phyloP scores from a whole-genome alignment of 2,329 filamentous ascomycete genomes.

The Monosporascus sp. region DNA sequence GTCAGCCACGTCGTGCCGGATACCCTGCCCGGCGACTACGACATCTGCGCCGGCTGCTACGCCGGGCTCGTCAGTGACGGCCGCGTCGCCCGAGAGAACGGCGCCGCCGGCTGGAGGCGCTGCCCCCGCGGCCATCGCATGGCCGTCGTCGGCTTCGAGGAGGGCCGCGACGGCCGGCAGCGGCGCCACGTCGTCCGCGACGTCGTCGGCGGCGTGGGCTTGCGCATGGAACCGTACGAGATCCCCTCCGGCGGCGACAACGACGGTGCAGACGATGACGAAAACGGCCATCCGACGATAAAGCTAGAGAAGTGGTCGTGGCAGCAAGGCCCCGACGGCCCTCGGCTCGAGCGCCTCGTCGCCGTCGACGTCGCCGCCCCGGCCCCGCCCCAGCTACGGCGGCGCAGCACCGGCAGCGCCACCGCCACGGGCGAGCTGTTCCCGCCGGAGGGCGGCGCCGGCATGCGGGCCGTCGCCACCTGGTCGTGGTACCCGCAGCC shows the following conservation, averaged over 20 bases:
- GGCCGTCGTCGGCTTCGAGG: conserved; percentile 71
- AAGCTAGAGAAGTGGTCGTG: conserved; percentile 47
- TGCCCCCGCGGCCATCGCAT: conserved; percentile 80
- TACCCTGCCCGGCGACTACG: conserved; percentile 66
- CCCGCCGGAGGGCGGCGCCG: conserved; percentile 71
- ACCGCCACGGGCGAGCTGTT: conserved; percentile 36
- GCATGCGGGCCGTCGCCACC: conserved; percentile 55
- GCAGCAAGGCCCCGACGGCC: conserved; percentile 29
- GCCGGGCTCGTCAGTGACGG: conserved; percentile 55
- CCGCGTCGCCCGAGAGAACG: conserved; percentile 69
- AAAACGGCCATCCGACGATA: conserved; percentile 13
- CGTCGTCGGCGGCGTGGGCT: conserved; percentile 68
- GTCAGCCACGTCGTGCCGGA: conserved; percentile 44
- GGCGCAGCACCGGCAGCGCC: conserved; percentile 16
- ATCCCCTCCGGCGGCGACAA: conserved; percentile 23
- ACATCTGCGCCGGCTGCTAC: conserved; percentile 79
- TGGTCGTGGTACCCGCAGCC: conserved; percentile 75
- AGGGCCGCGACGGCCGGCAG: conserved; percentile 56
- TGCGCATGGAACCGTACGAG: conserved; percentile 52
- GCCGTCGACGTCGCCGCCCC: conserved; percentile 44
- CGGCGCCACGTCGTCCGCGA: conserved; percentile 64
- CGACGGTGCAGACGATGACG: background rate
- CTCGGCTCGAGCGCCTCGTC: conserved; percentile 41
- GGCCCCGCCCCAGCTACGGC: conserved; percentile 24
- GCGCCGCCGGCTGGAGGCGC: conserved; percentile 74